A percentile compares a stretch with the other conserved stretches of the same genome.
These are phyloP conservation scores for Pleurotus djamor DNA, from an alignment of 768 basidiomycete genomes.

Conservation along the genomic window DNA sequence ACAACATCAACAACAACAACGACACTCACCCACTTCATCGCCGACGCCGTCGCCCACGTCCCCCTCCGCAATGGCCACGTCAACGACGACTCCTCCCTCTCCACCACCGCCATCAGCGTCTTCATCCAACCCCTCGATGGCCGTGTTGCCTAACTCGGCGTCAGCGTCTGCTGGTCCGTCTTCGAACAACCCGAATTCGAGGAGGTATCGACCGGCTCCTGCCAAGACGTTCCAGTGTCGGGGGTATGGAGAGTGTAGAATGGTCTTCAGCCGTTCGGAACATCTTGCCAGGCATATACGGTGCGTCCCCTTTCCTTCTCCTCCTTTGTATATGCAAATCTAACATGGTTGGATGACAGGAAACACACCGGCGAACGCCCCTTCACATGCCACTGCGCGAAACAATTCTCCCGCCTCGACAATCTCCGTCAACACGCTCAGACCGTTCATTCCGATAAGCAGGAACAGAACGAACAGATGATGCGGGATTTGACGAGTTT, in stretches of 20 bases:
- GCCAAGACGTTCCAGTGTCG: slow-evolving; percentile 95
- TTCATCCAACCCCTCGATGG: neutral
- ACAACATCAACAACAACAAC: neutral
- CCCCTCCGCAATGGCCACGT: slow-evolving; percentile 24
- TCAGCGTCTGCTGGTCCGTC: slow-evolving; percentile 6
- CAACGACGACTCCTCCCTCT: slow-evolving; percentile 17
- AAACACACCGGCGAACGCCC: slow-evolving; percentile 98
- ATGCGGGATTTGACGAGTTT: slow-evolving; percentile 86
- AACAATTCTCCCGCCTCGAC: slow-evolving; percentile 94
- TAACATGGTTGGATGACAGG: too few species aligned
- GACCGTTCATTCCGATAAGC: slow-evolving; percentile 95
- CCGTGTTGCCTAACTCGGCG: neutral
- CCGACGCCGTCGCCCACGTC: slow-evolving; percentile 6
- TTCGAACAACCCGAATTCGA: slow-evolving; percentile 20
- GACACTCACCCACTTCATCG: slow-evolving; percentile 12
- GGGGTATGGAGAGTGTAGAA: slow-evolving; percentile 92
- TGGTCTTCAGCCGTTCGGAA: slow-evolving; percentile 96
- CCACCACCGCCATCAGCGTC: slow-evolving; percentile 5
- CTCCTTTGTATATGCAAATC: too few species aligned
- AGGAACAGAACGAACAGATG: slow-evolving; percentile 85
- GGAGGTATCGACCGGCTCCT: slow-evolving; percentile 79
- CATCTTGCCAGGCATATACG: slow-evolving; percentile 95
- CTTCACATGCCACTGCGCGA: slow-evolving; percentile 93
- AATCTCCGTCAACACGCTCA: slow-evolving; percentile 97
- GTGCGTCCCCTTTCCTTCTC: slow-evolving; percentile 39